Evolutionary conservation across 495 filamentous ascomycete species (phyloP), one percentile per base, ranked within the genome.

Genomic region (Annulohypoxylon stygium): DNA sequence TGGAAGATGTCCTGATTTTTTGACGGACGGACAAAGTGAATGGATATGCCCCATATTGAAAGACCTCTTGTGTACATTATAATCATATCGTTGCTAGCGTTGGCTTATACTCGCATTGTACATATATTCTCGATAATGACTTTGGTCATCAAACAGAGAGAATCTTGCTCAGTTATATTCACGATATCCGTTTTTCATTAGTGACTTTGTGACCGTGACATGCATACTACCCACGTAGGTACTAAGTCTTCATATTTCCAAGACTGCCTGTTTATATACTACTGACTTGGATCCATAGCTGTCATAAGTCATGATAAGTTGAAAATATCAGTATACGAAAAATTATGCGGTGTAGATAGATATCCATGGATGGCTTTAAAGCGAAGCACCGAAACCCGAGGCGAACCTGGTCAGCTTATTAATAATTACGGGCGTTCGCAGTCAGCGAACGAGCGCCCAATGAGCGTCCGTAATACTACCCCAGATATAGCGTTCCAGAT

Each of bases 341-440:
- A 16, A 6, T 7, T 10, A 30, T 54, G 7, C 18, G 14, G 12
- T 36, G 16, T 26, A 18, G 11, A 23, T n/a, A 7, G 18, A 6
- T n/a, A 10, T 23, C 20, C 20, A 23, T 23, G 20, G 20, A 23
- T 23, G 30, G 2, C 11, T 26, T 41, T 23, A n/a, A 58, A 54
- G 61, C 69, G 69, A 71, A 67, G 20, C 14, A 26, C 69, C 62
- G 69, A 67, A 18, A 36, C 12, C 43, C 69, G 69, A 71, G 26
- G 12, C 30, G 2, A 18, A 48, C 6, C 20, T 57, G 18, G 10
- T 33, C 23, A 48, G 50, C 34, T 57, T 65, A 65, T 57, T 33
- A 30, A 30, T 57, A 65, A 65, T 43, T 14, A 43, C 39, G 39
- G 39, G 50, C n/a, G 33, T 45, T 2, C 5, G 5, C 7, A 18